Conservation (phyloP, 2,329 filamentous ascomycete genomes). For the Sporothrix variecibatus region DNA sequence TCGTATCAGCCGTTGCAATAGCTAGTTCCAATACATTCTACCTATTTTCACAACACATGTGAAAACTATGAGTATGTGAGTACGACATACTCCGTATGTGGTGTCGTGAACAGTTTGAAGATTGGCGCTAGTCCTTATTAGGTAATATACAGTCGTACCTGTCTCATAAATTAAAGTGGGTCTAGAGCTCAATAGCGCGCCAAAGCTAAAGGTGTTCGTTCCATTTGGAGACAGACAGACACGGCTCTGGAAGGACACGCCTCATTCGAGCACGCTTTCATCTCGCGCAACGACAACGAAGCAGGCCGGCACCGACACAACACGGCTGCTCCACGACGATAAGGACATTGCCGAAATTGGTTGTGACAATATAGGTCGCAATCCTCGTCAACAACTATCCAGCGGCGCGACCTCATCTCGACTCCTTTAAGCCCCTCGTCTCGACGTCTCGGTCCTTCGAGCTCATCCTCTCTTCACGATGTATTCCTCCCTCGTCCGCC, state of each 20-base stretch:
- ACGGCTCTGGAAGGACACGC: background rate
- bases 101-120: background rate
- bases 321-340: background rate
- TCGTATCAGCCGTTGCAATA: background rate
- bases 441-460: background rate
- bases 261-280: background rate
- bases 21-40: background rate
- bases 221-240: slow-evolving; percentile 14
- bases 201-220: slow-evolving; percentile 24
- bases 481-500: slow-evolving; percentile 82
- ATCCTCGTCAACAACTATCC: background rate
- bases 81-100: no score
- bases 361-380: no score
- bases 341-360: background rate
- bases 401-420: no score
- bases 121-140: background rate
- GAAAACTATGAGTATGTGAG: background rate
- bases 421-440: background rate
- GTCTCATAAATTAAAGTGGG: slow-evolving; percentile 16
- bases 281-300: background rate
- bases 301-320: slow-evolving; percentile 2
- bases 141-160: background rate
- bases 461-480: slow-evolving; percentile 53
- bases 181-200: background rate
- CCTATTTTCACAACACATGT: background rate